Conservation (phyloP, 768 basidiomycete genomes). For the Wakefieldia striispora region DNA sequence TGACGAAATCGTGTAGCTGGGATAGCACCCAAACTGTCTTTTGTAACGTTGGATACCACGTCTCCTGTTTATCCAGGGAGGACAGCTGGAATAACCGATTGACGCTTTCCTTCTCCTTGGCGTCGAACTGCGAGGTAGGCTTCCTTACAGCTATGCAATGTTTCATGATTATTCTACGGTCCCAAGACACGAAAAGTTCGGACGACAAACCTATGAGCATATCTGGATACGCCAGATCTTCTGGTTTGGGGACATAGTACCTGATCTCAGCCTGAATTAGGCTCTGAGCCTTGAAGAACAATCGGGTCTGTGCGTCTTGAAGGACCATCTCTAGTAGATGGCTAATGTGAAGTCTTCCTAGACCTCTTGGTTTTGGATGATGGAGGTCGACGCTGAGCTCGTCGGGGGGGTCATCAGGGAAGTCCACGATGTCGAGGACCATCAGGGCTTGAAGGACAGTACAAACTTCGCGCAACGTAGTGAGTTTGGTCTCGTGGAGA, state of each 20-base stretch:
- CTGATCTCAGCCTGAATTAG: slow-evolving; percentile 87
- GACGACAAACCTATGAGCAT: slow-evolving; percentile 63
- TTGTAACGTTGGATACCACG: slow-evolving; percentile 89
- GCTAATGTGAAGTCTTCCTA: slow-evolving; percentile 71
- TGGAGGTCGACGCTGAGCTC: slow-evolving; percentile 41
- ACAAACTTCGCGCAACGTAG: slow-evolving; percentile 90
- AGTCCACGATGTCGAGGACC: slow-evolving; percentile 74
- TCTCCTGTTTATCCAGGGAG: slow-evolving; percentile 70
- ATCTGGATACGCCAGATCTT: slow-evolving; percentile 85
- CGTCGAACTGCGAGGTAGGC: slow-evolving; percentile 41
- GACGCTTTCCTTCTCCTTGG: slow-evolving; percentile 67
- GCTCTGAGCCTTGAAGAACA: slow-evolving; percentile 95
- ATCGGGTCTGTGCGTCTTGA: slow-evolving; percentile 92
- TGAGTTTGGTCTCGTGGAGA: slow-evolving; percentile 85
- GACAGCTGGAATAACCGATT: slow-evolving; percentile 70
- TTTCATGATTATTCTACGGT: slow-evolving; percentile 4
- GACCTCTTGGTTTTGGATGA: slow-evolving; percentile 35
- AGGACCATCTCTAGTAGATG: slow-evolving; percentile 84
- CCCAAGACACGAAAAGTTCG: neutral
- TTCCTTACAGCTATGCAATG: slow-evolving; percentile 43
- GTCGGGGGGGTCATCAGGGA: slow-evolving; percentile 30
- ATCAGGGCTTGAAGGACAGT: slow-evolving; percentile 95
- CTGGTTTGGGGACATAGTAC: slow-evolving; percentile 72
- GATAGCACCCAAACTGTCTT: slow-evolving; percentile 91
- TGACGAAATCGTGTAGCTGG: slow-evolving; percentile 88